A percentile compares a stretch with the other conserved stretches of the same genome.
phyloP scores from a whole-genome alignment of 192 early-diverging fungal genomes.

The Podochytrium sp. region DNA sequence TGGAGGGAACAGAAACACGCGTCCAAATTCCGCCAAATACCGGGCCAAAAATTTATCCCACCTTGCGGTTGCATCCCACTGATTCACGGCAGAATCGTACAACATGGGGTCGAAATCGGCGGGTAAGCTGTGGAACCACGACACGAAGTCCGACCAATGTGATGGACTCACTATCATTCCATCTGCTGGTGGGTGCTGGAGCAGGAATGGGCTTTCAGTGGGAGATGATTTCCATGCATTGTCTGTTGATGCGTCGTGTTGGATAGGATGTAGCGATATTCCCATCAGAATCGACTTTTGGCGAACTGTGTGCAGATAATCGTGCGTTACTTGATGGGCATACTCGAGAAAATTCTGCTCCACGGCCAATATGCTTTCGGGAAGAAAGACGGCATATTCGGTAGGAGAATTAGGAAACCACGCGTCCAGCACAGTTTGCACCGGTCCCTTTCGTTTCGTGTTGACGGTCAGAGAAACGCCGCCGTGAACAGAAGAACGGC shows the following conservation, averaged over 20 bases:
- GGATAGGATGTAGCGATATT: conserved; percentile 8
- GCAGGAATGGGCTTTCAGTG: neutral
- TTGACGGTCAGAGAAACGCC: neutral
- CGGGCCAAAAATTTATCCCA: conserved; percentile 21
- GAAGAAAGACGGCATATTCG: conserved; percentile 32
- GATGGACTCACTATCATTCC: conserved; percentile 4
- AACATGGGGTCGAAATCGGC: conserved; percentile 22
- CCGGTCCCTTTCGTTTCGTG: neutral
- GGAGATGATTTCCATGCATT: neutral
- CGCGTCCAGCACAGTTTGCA: conserved; percentile 24
- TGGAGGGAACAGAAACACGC: conserved; percentile 2
- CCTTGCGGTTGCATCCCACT: neutral
- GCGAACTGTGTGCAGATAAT: neutral
- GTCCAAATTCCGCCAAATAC: conserved; percentile 22
- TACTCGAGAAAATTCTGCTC: conserved; percentile 38
- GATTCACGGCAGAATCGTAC: neutral
- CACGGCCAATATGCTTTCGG: conserved; percentile 11
- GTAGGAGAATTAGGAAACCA: conserved; percentile 4
- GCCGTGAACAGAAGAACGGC: conserved; percentile 2
- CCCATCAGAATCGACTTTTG: conserved; percentile 2
- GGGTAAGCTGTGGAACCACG: conserved; percentile 17
- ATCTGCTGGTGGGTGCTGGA: conserved; percentile 16
- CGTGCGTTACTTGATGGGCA: conserved; percentile 9
- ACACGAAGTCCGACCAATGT: conserved; percentile 11
- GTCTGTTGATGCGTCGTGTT: neutral